A percentile compares a stretch with the other conserved stretches of the same genome.
Evolutionary conservation across 345 rosid genomes (phyloP).

Genomic region (Corymbia maculata): DNA sequence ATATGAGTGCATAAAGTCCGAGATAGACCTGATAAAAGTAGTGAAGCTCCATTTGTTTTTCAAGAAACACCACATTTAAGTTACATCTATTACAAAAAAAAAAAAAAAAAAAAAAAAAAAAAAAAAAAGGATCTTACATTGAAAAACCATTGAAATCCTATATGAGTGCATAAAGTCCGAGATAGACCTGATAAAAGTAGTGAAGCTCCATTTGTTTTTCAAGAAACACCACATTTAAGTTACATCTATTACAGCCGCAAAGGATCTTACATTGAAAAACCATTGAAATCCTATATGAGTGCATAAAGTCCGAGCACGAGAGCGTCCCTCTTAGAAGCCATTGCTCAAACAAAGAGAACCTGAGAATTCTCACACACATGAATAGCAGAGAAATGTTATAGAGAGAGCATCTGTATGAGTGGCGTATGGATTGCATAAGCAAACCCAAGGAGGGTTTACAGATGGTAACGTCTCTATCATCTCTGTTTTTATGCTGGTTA

Average conservation of each 20-base stretch:
- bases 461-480: not conserved
- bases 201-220: not conserved
- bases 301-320: not conserved
- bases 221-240: not conserved
- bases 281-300: not conserved
- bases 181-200: not conserved
- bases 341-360: not conserved
- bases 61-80: not conserved
- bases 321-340: not conserved
- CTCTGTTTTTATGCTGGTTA: not conserved
- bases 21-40: not conserved
- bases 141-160: not conserved
- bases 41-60: not conserved
- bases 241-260: not conserved
- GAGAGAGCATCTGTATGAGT: not conserved
- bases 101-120: too few species aligned
- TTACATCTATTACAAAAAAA: not conserved
- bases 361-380: not conserved
- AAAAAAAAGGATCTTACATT: not conserved
- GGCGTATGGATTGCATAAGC: not conserved
- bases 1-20: not conserved
- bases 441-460: not conserved
- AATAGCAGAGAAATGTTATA: not conserved
- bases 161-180: not conserved
- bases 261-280: not conserved